These are phyloP conservation scores for Yamadazyma sp. DNA, from an alignment of 1,139 yeast genomes.

Conservation along the genomic window DNA sequence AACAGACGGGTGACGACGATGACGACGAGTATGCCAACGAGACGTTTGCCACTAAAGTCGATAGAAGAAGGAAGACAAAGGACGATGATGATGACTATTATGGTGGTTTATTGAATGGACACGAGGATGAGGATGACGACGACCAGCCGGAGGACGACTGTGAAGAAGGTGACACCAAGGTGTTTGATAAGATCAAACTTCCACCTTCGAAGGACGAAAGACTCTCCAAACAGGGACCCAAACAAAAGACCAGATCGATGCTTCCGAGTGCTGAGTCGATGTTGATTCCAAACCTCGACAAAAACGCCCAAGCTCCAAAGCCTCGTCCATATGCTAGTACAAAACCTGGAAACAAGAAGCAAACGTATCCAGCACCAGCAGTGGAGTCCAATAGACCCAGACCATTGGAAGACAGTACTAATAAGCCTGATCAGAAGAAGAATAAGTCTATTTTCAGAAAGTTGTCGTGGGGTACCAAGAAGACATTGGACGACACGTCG, in stretches of 20 bases:
- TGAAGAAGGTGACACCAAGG: conserved; percentile 22
- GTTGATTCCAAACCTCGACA: conserved; percentile 32
- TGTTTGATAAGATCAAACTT: conserved; percentile 46
- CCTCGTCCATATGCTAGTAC: conserved; percentile 29
- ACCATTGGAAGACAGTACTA: conserved; percentile 23
- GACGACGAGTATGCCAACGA: conserved; percentile 33
- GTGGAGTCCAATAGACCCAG: conserved; percentile 8
- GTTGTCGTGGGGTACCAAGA: conserved; percentile 56
- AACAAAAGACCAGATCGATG: conserved; percentile 24
- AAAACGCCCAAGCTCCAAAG: conserved; percentile 7
- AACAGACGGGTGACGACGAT: conserved; percentile 9
- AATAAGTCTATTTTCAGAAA: conserved; percentile 61
- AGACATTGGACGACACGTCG: conserved; percentile 24
- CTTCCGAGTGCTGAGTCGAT: conserved; percentile 39
- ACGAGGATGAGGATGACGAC: conserved; percentile 18
- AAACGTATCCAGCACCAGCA: conserved; percentile 11
- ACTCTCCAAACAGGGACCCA: conserved; percentile 4
- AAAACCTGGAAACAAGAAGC: conserved; percentile 23
- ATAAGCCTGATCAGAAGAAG: conserved; percentile 31
- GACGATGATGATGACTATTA: conserved; percentile 20
- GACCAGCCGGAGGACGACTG: conserved; percentile 18
- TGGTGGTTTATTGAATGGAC: conserved; percentile 18
- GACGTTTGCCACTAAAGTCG: conserved; percentile 37
- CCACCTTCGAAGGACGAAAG: conserved; percentile 26
- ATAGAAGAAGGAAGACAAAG: conserved; percentile 18